phyloP scores from a whole-genome alignment of 371 early-diverging fungal genomes.

The Mortierella sp. region DNA sequence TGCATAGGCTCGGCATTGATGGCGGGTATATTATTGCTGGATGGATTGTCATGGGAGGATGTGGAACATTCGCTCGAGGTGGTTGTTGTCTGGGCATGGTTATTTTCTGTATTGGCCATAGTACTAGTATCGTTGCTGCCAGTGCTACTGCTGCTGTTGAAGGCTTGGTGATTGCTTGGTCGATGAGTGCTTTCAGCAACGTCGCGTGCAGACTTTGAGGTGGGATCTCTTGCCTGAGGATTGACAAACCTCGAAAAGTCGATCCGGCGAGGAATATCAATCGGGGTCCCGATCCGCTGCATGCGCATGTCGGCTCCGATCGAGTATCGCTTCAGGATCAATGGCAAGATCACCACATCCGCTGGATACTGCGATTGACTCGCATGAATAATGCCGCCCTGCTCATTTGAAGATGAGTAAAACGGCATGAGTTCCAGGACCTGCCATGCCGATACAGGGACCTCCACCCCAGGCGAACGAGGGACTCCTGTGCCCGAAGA shows the following conservation, averaged over 20 bases:
- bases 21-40: background rate
- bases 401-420: conserved; percentile 66
- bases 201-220: background rate
- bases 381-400: conserved; percentile 58
- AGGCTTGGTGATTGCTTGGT: background rate
- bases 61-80: too few species aligned
- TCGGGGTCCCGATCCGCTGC: conserved; percentile 55
- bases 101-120: background rate
- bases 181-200: background rate
- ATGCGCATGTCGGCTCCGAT: conserved; percentile 49
- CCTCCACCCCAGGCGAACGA: conserved; percentile 47
- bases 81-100: background rate
- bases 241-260: conserved; percentile 63
- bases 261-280: conserved; percentile 59
- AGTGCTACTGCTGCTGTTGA: background rate
- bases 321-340: conserved; percentile 66
- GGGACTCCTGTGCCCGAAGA: conserved; percentile 51
- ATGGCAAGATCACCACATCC: conserved; percentile 60
- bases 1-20: background rate
- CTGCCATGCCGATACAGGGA: conserved; percentile 67
- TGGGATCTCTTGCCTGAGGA: conserved; percentile 21
- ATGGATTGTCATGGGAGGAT: background rate
- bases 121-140: background rate
- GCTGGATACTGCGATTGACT: conserved; percentile 61
- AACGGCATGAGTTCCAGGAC: conserved; percentile 68